Conservation (phyloP, 768 basidiomycete species). For the Strobilomyces confusus region DNA sequence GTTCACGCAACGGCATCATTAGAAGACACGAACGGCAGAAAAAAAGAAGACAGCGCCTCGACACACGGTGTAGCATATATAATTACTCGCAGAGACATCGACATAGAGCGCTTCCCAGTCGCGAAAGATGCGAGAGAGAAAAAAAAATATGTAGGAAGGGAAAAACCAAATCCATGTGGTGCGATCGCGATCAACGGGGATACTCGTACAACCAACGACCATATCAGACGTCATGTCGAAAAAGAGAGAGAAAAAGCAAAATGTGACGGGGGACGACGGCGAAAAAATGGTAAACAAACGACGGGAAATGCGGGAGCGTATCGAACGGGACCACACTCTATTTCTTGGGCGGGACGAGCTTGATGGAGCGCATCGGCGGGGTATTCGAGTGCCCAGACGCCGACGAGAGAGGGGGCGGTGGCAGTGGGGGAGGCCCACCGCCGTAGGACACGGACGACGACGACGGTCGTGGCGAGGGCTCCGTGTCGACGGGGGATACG, state of each 20-base stretch:
- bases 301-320: not conserved
- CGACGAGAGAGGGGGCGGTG: constrained; percentile 1
- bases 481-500: constrained; percentile 31
- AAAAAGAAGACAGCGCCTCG: not conserved
- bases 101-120: not conserved
- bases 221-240: not conserved
- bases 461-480: constrained; percentile 31
- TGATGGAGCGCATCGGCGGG: constrained; percentile 28
- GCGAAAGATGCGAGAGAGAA: no score
- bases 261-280: not conserved
- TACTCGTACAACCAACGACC: not conserved
- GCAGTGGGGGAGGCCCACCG: constrained; percentile 6
- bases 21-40: not conserved
- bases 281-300: not conserved
- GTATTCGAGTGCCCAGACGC: constrained; percentile 22
- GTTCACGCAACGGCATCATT: no score
- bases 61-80: not conserved
- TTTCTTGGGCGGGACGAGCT: constrained; percentile 30
- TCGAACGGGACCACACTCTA: constrained; percentile 9
- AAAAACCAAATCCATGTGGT: not conserved
- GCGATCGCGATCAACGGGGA: not conserved
- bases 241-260: not conserved
- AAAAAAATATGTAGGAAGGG: not conserved
- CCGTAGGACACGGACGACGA: constrained; percentile 25
- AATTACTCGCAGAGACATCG: not conserved